A percentile compares a stretch with the other conserved stretches of the same genome.
These are phyloP conservation scores for Vitis hybrid DNA, from an alignment of 177 flowering plant genomes.

Conservation along the genomic window DNA sequence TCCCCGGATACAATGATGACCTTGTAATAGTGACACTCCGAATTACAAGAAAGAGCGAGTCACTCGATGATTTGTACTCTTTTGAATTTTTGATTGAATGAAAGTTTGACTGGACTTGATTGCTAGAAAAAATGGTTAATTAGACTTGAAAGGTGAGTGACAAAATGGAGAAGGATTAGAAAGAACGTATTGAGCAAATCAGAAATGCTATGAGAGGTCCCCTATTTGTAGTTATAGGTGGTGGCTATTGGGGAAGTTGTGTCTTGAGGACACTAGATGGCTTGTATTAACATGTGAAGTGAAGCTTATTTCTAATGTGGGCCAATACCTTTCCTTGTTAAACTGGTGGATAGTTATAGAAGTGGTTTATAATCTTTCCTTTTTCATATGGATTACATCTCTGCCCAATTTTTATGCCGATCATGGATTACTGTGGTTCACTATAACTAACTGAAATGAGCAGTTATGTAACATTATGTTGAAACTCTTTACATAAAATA, in stretches of 20 bases:
- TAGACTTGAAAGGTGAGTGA: too few relatives aligned
- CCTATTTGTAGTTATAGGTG: neutral
- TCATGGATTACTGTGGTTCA: neutral
- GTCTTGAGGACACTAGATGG: neutral
- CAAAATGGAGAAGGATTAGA: too few relatives aligned
- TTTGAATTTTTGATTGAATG: too few relatives aligned
- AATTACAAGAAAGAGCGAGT: too few relatives aligned
- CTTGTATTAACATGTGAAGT: neutral
- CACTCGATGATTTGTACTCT: too few relatives aligned
- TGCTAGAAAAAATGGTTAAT: too few relatives aligned
- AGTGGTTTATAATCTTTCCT: neutral
- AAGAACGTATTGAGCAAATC: too few relatives aligned
- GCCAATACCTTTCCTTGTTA: neutral
- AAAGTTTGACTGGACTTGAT: too few relatives aligned
- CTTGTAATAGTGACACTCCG: too few relatives aligned
- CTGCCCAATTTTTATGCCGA: neutral
- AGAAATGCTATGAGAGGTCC: neutral
- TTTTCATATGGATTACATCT: neutral
- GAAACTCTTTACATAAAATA: neutral
- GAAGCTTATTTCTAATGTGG: neutral
- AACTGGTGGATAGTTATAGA: neutral
- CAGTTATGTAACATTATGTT: neutral
- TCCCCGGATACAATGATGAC: too few relatives aligned
- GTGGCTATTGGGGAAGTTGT: neutral
- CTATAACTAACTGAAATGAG: neutral